Percentiles rank a stretch among this genome's conserved stretches.
phyloP scores from a whole-genome alignment of 2,329 filamentous ascomycete genomes.

The Passalora sequoiae region DNA sequence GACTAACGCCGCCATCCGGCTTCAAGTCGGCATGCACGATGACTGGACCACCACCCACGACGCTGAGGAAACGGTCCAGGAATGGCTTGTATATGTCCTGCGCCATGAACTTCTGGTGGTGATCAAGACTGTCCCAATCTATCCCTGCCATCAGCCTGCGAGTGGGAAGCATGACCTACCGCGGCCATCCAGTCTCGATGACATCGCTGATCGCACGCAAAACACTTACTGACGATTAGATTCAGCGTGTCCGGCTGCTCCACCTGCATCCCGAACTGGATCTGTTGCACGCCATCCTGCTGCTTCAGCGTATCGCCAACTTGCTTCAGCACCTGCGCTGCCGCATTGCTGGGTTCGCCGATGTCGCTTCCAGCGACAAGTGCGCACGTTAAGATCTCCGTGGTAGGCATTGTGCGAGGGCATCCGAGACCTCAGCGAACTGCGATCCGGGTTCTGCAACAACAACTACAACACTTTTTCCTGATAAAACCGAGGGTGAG shows the following conservation, averaged over 20 bases:
- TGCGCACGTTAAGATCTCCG: slow-evolving; percentile 39
- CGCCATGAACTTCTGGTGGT: slow-evolving; percentile 40
- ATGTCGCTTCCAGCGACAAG: slow-evolving; percentile 37
- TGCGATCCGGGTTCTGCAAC: too few relatives aligned
- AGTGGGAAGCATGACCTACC: not conserved
- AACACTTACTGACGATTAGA: slow-evolving; percentile 39
- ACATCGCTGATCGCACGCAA: too few relatives aligned
- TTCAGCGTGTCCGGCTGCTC: slow-evolving; percentile 38
- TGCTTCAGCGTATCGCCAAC: slow-evolving; percentile 33
- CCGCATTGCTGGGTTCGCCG: slow-evolving; percentile 27
- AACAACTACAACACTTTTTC: too few relatives aligned
- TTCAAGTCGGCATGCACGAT: slow-evolving; percentile 36
- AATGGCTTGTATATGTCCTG: slow-evolving; percentile 38
- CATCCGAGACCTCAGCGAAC: too few relatives aligned
- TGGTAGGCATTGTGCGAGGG: slow-evolving; percentile 34
- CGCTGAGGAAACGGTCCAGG: slow-evolving; percentile 26
- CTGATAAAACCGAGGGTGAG: too few relatives aligned
- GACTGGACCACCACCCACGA: slow-evolving; percentile 27
- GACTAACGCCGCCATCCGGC: slow-evolving; percentile 14
- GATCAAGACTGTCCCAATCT: slow-evolving; percentile 42
- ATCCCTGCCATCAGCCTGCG: slow-evolving; percentile 4
- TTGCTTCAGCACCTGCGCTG: slow-evolving; percentile 31
- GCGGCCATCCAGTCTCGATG: too few relatives aligned
- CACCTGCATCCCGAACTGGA: slow-evolving; percentile 37
- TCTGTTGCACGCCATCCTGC: slow-evolving; percentile 35